A percentile compares a stretch with the other conserved stretches of the same genome.
Conservation (phyloP, 2,329 filamentous ascomycete genomes). For the Botrytis porri region DNA sequence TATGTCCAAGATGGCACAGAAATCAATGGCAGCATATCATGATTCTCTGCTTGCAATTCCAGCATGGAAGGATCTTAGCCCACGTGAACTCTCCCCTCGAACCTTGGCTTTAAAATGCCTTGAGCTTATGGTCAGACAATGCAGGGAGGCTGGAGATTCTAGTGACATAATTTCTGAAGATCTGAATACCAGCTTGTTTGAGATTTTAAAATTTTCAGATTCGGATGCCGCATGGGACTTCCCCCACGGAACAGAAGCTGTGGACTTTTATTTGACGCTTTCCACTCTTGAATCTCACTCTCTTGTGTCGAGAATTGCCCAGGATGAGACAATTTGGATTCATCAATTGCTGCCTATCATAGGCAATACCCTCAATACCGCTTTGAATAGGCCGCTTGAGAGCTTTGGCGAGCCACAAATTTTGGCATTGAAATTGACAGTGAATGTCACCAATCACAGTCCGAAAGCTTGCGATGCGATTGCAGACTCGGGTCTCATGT, state of each 20-base stretch:
- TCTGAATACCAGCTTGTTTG: conserved; percentile 50
- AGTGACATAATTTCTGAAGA: conserved; percentile 49
- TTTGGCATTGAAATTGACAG: conserved; percentile 61
- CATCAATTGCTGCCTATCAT: conserved; percentile 51
- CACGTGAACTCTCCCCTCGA: conserved; percentile 56
- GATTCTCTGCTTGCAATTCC: conserved; percentile 49
- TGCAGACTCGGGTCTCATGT: conserved; percentile 55
- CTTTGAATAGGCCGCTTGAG: conserved; percentile 40
- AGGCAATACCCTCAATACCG: conserved; percentile 45
- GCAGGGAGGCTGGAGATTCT: conserved; percentile 47
- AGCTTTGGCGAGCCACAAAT: conserved; percentile 39
- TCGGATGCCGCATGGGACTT: conserved; percentile 33
- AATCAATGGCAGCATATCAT: conserved; percentile 54
- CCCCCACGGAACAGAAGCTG: conserved; percentile 28
- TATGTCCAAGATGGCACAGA: conserved; percentile 63
- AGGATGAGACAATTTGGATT: conserved; percentile 46
- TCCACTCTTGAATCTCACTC: conserved; percentile 56
- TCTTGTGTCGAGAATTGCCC: conserved; percentile 47
- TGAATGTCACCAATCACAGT: conserved; percentile 86
- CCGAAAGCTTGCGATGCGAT: conserved; percentile 66
- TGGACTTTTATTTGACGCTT: conserved; percentile 44
- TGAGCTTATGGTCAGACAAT: conserved; percentile 53
- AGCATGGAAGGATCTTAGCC: conserved; percentile 58
- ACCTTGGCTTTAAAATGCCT: conserved; percentile 62
- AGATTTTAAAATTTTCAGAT: conserved; percentile 39